Percentiles rank a stretch among this genome's conserved stretches.
These are phyloP conservation scores for Aureobasidium uvarum DNA, from an alignment of 2,329 filamentous ascomycete species.

Conservation along the genomic window DNA sequence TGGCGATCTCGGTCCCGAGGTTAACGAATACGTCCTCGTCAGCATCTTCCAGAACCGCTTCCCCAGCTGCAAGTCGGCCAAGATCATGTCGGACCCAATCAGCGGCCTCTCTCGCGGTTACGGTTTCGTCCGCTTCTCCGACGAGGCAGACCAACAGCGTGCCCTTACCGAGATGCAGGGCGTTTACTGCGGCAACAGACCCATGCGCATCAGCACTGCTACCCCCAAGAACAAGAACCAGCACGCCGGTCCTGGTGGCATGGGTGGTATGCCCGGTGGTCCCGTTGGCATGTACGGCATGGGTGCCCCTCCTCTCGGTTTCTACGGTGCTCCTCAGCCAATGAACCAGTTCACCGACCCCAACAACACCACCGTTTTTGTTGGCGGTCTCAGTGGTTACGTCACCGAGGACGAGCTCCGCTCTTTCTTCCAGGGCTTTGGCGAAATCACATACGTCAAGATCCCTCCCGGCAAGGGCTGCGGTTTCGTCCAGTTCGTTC, in stretches of 20 bases:
- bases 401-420: constrained; percentile 99
- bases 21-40: constrained; percentile 97
- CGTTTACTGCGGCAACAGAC: constrained; percentile 96
- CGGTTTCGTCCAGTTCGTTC: constrained; percentile 98
- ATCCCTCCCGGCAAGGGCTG: constrained; percentile 99
- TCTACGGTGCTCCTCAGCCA: constrained; percentile 65
- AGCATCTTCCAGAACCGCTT: constrained; percentile 96
- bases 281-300: constrained; percentile 65
- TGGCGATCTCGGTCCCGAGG: constrained; percentile 93
- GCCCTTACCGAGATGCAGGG: constrained; percentile 98
- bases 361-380: constrained; percentile 99
- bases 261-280: constrained; percentile 49
- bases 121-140: constrained; percentile 95
- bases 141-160: constrained; percentile 93
- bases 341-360: constrained; percentile 99
- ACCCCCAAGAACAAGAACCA: constrained; percentile 87
- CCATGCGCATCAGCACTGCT: constrained; percentile 97
- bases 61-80: constrained; percentile 96
- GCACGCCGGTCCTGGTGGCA: constrained; percentile 53
- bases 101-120: constrained; percentile 97
- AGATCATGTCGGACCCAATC: constrained; percentile 99
- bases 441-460: constrained; percentile 99
- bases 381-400: constrained; percentile 93
- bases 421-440: constrained; percentile 99
- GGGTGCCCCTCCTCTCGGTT: constrained; percentile 66